Percentiles rank a stretch among this genome's conserved stretches.
Evolutionary conservation across 805 yeast genomes (phyloP).

Genomic region (Kazachstania africana): DNA sequence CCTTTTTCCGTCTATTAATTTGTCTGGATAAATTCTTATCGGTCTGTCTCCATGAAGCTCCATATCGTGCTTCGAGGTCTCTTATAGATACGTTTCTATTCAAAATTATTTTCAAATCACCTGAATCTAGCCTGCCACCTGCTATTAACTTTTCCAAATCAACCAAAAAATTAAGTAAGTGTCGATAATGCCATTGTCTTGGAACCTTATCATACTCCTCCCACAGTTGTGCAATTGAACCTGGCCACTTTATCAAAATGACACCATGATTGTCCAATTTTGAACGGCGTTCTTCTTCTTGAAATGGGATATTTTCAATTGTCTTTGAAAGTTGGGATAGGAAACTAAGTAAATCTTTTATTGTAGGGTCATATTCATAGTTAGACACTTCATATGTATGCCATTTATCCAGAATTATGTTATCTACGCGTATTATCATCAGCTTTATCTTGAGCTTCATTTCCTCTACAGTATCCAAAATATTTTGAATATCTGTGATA

Average conservation of each 20-base stretch:
- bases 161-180: slow-evolving; percentile 10
- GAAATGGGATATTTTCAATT: neutral
- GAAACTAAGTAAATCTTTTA: too few species aligned
- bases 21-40: slow-evolving; percentile 24
- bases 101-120: slow-evolving; percentile 8
- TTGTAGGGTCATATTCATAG: too few species aligned
- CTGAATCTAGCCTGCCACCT: slow-evolving; percentile 2
- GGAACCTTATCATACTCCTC: slow-evolving; percentile 22
- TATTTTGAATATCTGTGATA: neutral
- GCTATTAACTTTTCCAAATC: slow-evolving; percentile 10
- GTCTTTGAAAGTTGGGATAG: neutral
- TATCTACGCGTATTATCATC: slow-evolving; percentile 1
- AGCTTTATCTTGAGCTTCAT: neutral
- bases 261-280: slow-evolving; percentile 20
- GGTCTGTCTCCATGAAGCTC: slow-evolving; percentile 21
- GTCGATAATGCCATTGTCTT: slow-evolving; percentile 17
- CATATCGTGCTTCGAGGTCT: slow-evolving; percentile 15
- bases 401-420: neutral
- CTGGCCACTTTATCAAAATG: slow-evolving; percentile 19
- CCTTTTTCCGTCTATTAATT: slow-evolving; percentile 23
- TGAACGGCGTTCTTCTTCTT: slow-evolving; percentile 13
- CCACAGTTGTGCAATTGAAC: slow-evolving; percentile 20
- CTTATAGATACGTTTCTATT: slow-evolving; percentile 15
- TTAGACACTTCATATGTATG: too few species aligned
- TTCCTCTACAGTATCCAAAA: neutral